These are phyloP conservation scores for Wickerhamiella hasegawae DNA, from an alignment of 805 yeast genomes.

Conservation along the genomic window DNA sequence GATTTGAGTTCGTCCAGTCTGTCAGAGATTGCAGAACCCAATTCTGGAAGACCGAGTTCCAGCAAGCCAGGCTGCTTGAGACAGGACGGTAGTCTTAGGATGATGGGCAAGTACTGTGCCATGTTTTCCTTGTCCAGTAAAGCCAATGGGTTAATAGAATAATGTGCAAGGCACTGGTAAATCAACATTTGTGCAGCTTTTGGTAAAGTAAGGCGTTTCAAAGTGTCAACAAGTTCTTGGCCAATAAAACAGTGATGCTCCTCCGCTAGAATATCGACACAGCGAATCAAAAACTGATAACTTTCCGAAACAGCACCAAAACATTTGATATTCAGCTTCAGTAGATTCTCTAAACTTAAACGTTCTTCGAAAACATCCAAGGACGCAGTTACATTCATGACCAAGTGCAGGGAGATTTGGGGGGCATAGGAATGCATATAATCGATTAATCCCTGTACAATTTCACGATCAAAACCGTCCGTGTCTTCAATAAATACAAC, in stretches of 20 bases:
- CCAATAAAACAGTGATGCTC: no score
- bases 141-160: conserved; percentile 24
- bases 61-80: neutral
- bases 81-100: conserved; percentile 25
- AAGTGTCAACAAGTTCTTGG: no score
- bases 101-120: conserved; percentile 4
- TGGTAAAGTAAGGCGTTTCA: no score
- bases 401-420: conserved; percentile 20
- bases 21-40: neutral
- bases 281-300: conserved; percentile 5
- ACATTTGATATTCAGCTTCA: conserved; percentile 9
- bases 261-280: neutral
- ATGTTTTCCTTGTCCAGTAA: conserved; percentile 5
- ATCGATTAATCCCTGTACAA: conserved; percentile 18
- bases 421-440: conserved; percentile 21
- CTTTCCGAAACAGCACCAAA: conserved; percentile 6
- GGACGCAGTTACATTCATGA: no score
- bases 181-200: conserved; percentile 11
- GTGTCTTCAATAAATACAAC: conserved; percentile 24
- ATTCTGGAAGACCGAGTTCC: no score
- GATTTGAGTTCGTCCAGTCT: neutral
- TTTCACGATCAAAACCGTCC: conserved; percentile 21
- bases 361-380: no score
- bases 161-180: conserved; percentile 23
- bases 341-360: conserved; percentile 15